Conservation (phyloP, 495 filamentous ascomycete genomes). For the Podospora tetraspora region DNA sequence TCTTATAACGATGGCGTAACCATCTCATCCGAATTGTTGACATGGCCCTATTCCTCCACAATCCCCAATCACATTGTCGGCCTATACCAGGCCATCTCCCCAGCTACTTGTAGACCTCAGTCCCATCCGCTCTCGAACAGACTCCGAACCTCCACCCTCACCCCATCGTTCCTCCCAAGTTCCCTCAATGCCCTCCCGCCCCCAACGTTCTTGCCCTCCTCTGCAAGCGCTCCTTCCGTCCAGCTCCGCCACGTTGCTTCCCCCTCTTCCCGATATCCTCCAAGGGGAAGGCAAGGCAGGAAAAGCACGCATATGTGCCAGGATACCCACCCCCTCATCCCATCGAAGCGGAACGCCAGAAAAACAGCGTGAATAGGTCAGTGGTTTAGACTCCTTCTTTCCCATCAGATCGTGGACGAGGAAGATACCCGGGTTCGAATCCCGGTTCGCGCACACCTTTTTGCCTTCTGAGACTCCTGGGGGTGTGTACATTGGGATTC, state of each 20-base stretch:
- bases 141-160: background rate
- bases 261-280: no score
- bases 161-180: background rate
- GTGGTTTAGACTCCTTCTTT: background rate
- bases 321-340: background rate
- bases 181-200: no score
- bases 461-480: no score
- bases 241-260: background rate
- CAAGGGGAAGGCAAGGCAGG: background rate
- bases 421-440: background rate
- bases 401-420: background rate
- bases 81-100: no score
- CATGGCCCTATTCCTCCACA: no score
- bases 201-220: background rate
- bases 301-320: background rate
- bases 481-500: no score
- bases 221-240: background rate
- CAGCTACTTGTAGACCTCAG: no score
- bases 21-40: no score
- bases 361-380: background rate
- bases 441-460: conserved; percentile 2
- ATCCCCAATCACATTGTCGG: background rate
- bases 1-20: no score
- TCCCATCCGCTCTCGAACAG: background rate
- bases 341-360: background rate